phyloP scores from a whole-genome alignment of 192 early-diverging fungal genomes.

The Backusella tarrabulga region DNA sequence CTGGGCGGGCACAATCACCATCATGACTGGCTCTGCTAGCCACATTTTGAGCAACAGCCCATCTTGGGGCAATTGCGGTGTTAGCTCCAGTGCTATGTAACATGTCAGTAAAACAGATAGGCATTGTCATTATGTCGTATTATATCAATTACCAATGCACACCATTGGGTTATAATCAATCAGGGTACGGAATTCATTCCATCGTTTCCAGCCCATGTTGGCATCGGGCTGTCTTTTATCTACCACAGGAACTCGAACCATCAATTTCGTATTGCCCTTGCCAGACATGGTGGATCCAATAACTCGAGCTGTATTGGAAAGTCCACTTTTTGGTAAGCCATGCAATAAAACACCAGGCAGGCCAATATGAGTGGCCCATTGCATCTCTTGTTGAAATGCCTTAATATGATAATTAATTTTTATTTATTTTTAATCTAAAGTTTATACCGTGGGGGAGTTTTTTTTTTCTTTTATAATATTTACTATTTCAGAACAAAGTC shows the following conservation, averaged over 20 bases:
- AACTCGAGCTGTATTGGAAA: constrained; percentile 59
- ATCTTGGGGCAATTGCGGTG: constrained; percentile 47
- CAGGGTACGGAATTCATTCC: constrained; percentile 78
- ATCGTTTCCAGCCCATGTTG: constrained; percentile 63
- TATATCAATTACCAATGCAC: constrained; percentile 38
- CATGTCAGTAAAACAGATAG: not conserved
- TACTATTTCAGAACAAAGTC: constrained; percentile 60
- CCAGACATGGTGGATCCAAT: constrained; percentile 33
- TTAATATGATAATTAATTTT: constrained; percentile 5
- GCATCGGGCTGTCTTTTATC: constrained; percentile 14
- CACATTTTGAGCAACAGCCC: constrained; percentile 57
- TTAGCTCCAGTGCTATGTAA: constrained; percentile 56
- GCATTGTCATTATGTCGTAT: too few relatives aligned
- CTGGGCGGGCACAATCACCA: constrained; percentile 66
- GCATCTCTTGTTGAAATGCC: constrained; percentile 59
- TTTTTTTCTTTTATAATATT: not conserved
- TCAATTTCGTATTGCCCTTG: constrained; percentile 39
- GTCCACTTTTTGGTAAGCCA: constrained; percentile 25
- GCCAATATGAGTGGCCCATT: constrained; percentile 73
- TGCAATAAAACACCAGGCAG: constrained; percentile 58
- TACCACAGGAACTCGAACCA: constrained; percentile 49
- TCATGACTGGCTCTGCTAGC: constrained; percentile 86
- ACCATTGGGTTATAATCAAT: constrained; percentile 69
- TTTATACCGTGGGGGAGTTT: too few relatives aligned
- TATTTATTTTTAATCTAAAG: not conserved